Base-by-base conservation (phyloP, 768 basidiomycete species). In the Leccinellum albellum region DNA sequence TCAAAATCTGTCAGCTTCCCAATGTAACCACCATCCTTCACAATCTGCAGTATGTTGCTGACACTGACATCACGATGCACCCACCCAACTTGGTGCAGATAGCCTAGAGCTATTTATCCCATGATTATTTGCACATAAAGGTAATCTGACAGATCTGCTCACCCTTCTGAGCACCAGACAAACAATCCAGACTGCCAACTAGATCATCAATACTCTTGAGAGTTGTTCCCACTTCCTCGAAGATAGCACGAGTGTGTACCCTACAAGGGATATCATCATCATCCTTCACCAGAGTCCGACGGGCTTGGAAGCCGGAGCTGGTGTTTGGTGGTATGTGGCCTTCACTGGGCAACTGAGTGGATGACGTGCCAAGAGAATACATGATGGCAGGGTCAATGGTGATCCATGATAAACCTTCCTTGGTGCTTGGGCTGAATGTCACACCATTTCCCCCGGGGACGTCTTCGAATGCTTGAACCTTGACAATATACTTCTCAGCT, bases 1-100 rank as follows among this genome's bases (percentile, higher is more conserved):
- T n/a, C n/a, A n/a, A n/a, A n/a, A n/a, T n/a, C n/a, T n/a, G n/a
- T n/a, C n/a, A n/a, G n/a, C n/a, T n/a, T n/a, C n/a, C n/a, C n/a
- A n/a, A n/a, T n/a, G n/a, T n/a, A n/a, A n/a, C n/a, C n/a, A 5
- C 29, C 20, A 23, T 33, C 35, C 20, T 46, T 4, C 13, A 20
- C 26, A 2, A 56, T 29, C 51, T 45, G 53, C 6, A 56, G n/a
- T n/a, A n/a, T n/a, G n/a, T n/a, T n/a, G n/a, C n/a, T n/a, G n/a
- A n/a, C n/a, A n/a, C n/a, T n/a, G 8, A 60, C 31, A 47, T 60
- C 59, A 6, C 47, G 6, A 5, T 53, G 51, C 1, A 60, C 55
- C 55, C 58, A 56, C 1, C 54, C 58, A 2, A 28, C 55, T 40
- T 28, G 42, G 47, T 60, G 59, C 21, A 50, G 2, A 46, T 53